phyloP scores from a whole-genome alignment of 371 early-diverging fungal genomes.

The Mortierella sp. region DNA sequence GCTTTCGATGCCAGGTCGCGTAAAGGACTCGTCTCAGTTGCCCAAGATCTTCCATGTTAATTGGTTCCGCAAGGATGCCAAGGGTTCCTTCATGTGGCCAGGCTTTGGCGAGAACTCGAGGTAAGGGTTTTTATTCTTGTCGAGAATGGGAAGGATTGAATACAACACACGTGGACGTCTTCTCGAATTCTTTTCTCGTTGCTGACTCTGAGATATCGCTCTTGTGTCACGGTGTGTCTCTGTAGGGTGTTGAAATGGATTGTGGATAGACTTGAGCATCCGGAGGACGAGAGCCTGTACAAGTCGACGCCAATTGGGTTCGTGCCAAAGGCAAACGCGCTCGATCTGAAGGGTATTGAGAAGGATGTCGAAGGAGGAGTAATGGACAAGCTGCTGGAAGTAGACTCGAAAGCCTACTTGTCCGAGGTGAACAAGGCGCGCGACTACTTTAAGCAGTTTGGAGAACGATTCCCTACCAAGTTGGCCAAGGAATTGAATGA shows the following conservation, averaged over 20 bases:
- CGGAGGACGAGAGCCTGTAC: conserved; percentile 42
- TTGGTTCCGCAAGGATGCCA: conserved; percentile 57
- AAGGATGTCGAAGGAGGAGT: conserved; percentile 40
- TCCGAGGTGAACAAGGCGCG: conserved; percentile 53
- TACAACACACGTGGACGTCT: too few species aligned
- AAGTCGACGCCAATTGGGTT: conserved; percentile 57
- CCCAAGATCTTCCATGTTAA: conserved; percentile 61
- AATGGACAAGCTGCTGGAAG: conserved; percentile 52
- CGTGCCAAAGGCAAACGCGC: conserved; percentile 47
- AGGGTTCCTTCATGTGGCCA: conserved; percentile 57
- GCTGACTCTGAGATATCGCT: background rate
- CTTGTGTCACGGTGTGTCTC: too few species aligned
- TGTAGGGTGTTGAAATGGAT: conserved; percentile 59
- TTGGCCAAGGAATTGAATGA: conserved; percentile 54
- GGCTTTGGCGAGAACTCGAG: conserved; percentile 57
- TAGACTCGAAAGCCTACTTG: conserved; percentile 46
- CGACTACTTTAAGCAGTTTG: conserved; percentile 54
- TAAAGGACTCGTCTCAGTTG: conserved; percentile 45
- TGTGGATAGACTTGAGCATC: conserved; percentile 53
- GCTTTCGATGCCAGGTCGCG: conserved; percentile 51
- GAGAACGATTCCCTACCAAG: conserved; percentile 53
- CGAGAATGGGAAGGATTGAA: too few species aligned
- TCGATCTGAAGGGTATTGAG: conserved; percentile 54
- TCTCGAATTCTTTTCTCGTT: background rate
- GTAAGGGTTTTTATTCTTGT: conserved; percentile 12